Base-by-base conservation (phyloP, 1,139 yeast species). In the Arxiozyma slooffiae region DNA sequence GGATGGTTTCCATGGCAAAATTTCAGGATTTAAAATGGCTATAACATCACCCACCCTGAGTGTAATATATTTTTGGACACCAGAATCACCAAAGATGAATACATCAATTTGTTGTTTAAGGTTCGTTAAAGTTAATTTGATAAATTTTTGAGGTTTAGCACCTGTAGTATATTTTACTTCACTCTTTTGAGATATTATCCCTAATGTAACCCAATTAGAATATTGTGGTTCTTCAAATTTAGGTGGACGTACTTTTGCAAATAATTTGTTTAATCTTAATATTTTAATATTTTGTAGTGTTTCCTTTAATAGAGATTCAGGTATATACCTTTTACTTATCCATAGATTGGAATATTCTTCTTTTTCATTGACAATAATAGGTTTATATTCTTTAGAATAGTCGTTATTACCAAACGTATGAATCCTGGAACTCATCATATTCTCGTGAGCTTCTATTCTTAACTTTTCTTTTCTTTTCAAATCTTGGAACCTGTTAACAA, bases 151-250 rank as follows among this genome's bases (percentile, higher is more conserved):
- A 3, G 72, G 67, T 18, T 62, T 64, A 4, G 71, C 69, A 46
- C 74, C 71, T 20, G 70, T 60, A 0, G 80, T 68, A n/a, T 69
- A 63, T 54, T 72, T 74, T 1, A 84, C 74, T 7, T 74, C 77
- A 4, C 80, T 71, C 61, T 88, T 89, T 37, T 67, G 63, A 6
- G 80, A 71, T 0, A 90, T 71, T 8, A 85, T 74, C 1, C 95
- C 97, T 23, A 82, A 63, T 9, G 84, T 75, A 22, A 84, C 81
- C 84, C 87, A 89, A 61, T 90, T 89, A 16, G 82, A 68, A 58
- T 81, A 82, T 37, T 71, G 68, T 0, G 96, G 96, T 48, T 85
- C 85, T 6, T 68, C 65, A 60, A 77, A 89, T 30, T 77, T 71
- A 1, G 96, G 95, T 5, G 92, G 83, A 41, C 67, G 58, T 1